phyloP scores from a whole-genome alignment of 176 grass and related monocot species.

The Cymbopogon citratus region DNA sequence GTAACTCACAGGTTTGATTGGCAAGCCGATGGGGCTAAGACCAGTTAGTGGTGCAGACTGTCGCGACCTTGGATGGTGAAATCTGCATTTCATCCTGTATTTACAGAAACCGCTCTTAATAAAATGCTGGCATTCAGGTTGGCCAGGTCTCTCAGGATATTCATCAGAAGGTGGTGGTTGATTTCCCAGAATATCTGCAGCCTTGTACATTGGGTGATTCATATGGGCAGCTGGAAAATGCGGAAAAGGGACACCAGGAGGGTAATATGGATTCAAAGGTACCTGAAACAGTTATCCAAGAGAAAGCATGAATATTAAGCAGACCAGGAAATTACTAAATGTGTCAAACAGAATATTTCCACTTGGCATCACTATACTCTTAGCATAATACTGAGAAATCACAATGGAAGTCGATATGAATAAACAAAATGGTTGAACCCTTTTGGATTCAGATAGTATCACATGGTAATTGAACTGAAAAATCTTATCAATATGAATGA shows the following conservation, averaged over 20 bases:
- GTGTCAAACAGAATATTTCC: neutral
- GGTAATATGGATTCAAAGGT: conserved; percentile 59
- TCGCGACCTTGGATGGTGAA: conserved; percentile 63
- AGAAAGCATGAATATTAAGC: neutral
- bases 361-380: too few relatives aligned
- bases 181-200: conserved; percentile 36
- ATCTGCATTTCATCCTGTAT: conserved; percentile 70
- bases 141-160: conserved; percentile 82
- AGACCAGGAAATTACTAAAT: neutral
- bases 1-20: conserved; percentile 69
- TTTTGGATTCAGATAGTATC: too few relatives aligned
- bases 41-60: conserved; percentile 17
- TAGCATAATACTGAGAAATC: neutral
- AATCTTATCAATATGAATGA: neutral
- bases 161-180: conserved; percentile 49
- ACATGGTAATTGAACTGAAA: neutral
- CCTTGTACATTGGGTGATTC: conserved; percentile 47
- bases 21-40: conserved; percentile 75
- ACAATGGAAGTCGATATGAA: neutral
- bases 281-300: conserved; percentile 43
- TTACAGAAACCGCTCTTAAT: conserved; percentile 80
- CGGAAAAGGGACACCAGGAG: conserved; percentile 40
- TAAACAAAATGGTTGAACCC: neutral
- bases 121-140: conserved; percentile 82
- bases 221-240: conserved; percentile 50